These are phyloP conservation scores for Trypanosoma cruzi DNA, from an alignment of 208 protist species.

Conservation along the genomic window DNA sequence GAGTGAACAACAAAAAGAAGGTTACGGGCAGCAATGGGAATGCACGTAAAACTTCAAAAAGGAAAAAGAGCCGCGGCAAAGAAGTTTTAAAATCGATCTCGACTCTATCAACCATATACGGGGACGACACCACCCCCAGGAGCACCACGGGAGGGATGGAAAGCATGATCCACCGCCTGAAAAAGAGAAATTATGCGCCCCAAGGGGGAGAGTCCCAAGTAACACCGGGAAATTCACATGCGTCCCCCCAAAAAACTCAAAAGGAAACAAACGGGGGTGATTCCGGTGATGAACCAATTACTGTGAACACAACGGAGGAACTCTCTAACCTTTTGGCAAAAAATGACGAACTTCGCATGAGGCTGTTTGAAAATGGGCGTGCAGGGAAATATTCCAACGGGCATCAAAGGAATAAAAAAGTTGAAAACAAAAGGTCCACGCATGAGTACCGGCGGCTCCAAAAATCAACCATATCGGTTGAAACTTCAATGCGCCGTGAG, in stretches of 20 bases:
- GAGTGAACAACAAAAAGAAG: neutral
- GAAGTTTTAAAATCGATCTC: neutral
- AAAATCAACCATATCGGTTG: slow-evolving; percentile 6
- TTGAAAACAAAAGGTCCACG: neutral
- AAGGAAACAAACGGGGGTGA: neutral
- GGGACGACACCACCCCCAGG: neutral
- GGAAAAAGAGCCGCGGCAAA: neutral
- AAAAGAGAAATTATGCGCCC: too few relatives aligned
- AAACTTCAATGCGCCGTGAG: slow-evolving; percentile 45
- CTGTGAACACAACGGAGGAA: slow-evolving; percentile 26
- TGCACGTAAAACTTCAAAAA: neutral
- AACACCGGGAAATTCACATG: neutral
- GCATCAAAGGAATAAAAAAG: neutral
- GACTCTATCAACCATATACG: neutral
- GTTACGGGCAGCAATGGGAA: neutral
- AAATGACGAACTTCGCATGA: slow-evolving; percentile 27
- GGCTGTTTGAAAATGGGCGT: slow-evolving; percentile 13
- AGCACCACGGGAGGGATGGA: neutral
- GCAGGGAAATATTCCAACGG: neutral
- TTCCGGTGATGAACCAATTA: neutral
- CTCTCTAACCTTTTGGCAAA: slow-evolving; percentile 18
- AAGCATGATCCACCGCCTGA: neutral
- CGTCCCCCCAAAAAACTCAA: neutral
- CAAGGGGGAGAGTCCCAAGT: neutral
- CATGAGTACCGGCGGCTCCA: neutral